Evolutionary conservation across 2,329 filamentous ascomycete genomes (phyloP).

Genomic region (Phyllosticta citribraziliensis): DNA sequence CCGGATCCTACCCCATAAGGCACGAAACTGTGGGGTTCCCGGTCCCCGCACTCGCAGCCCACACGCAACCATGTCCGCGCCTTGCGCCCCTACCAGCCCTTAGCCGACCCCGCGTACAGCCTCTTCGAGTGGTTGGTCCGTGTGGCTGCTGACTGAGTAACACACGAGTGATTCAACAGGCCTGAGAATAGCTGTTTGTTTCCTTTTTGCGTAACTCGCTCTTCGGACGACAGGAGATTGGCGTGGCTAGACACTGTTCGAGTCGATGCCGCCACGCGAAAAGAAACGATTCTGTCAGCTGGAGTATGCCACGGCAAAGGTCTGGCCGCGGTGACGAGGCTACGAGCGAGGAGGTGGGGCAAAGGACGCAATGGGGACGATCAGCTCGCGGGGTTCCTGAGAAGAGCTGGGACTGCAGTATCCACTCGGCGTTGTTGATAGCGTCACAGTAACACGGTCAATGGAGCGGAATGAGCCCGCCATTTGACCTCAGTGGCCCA

Average conservation of each 20-base stretch:
- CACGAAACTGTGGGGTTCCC: background rate
- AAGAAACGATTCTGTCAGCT: background rate
- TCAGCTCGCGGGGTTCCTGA: background rate
- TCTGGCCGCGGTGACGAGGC: background rate
- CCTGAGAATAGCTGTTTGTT: background rate
- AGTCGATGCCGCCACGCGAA: background rate
- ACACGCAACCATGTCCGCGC: background rate
- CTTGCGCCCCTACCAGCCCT: background rate
- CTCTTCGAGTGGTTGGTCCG: background rate
- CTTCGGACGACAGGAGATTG: background rate
- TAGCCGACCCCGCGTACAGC: background rate
- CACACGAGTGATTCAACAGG: background rate
- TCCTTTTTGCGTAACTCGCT: too few relatives aligned
- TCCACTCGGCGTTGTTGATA: background rate
- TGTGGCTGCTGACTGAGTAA: background rate
- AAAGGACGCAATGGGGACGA: background rate
- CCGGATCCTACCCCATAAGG: background rate
- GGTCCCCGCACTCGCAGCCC: background rate
- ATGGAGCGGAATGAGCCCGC: background rate
- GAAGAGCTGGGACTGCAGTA: background rate
- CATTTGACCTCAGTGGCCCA: background rate
- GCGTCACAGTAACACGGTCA: background rate
- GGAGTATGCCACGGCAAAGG: background rate
- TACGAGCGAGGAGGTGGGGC: background rate
- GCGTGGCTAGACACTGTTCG: background rate